Percentiles rank a stretch among this genome's conserved stretches.
Conservation (phyloP, 768 basidiomycete species). For the Mycena pura region DNA sequence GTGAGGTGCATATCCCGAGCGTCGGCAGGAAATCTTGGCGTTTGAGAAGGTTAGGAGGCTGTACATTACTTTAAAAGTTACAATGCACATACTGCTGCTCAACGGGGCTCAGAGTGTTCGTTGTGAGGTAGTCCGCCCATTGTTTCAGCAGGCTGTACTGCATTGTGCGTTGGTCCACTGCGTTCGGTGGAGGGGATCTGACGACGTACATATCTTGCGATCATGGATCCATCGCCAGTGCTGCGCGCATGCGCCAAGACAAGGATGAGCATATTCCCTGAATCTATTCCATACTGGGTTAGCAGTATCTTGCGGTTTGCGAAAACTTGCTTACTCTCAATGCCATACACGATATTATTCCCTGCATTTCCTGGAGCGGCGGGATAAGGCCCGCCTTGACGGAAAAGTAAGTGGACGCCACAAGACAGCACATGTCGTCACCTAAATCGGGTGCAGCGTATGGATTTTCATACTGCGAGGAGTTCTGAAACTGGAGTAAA, state of each 20-base stretch:
- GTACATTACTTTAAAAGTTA: too few species aligned
- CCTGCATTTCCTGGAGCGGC: conserved; percentile 23
- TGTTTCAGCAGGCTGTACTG: conserved; percentile 53
- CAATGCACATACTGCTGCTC: conserved; percentile 44
- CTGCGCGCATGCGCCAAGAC: conserved; percentile 45
- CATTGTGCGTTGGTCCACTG: neutral
- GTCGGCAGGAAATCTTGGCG: conserved; percentile 9
- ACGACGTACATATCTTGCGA: conserved; percentile 46
- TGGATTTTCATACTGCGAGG: conserved; percentile 25
- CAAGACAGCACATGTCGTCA: conserved; percentile 13
- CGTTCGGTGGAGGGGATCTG: neutral
- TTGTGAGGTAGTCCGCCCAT: conserved; percentile 59
- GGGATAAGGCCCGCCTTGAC: conserved; percentile 22
- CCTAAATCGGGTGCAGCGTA: conserved; percentile 43
- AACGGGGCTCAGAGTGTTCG: conserved; percentile 44
- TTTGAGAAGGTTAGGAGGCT: neutral
- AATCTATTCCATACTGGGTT: conserved; percentile 42
- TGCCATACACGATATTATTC: conserved; percentile 22
- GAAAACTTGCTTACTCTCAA: conserved; percentile 33
- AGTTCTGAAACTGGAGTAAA: conserved; percentile 54
- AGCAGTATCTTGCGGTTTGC: neutral
- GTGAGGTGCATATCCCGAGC: neutral
- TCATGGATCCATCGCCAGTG: conserved; percentile 42
- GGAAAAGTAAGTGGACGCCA: neutral
- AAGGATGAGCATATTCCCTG: conserved; percentile 68